Evolutionary conservation across 2,329 filamentous ascomycete species (phyloP).

Genomic region (Alternaria alternata): DNA sequence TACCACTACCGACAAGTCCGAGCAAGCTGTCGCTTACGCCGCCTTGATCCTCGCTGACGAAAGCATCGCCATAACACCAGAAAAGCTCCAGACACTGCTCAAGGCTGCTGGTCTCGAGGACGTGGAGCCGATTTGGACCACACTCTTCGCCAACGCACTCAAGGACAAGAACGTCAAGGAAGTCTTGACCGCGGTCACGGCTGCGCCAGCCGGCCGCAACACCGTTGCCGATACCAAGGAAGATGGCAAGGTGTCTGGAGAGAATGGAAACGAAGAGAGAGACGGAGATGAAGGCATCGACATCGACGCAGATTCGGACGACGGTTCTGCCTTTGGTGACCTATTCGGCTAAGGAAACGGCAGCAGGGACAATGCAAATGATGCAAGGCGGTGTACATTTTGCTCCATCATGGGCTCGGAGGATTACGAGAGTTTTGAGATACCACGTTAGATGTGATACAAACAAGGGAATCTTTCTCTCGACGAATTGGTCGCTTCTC

Average conservation of each 20-base stretch:
- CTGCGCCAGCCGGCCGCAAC: background rate
- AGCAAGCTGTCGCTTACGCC: constrained; percentile 85
- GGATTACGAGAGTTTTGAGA: background rate
- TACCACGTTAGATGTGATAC: background rate
- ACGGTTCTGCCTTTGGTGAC: constrained; percentile 1
- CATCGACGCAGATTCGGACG: constrained; percentile 16
- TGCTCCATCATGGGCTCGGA: background rate
- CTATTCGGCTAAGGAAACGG: background rate
- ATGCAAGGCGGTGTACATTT: accelerated
- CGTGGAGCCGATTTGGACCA: constrained; percentile 97
- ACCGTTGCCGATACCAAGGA: constrained; percentile 3
- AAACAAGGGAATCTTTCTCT: background rate
- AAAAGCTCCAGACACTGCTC: constrained; percentile 93
- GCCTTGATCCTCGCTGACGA: constrained; percentile 99
- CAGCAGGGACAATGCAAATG: accelerated
- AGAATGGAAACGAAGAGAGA: constrained; percentile 6
- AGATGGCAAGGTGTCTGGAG: background rate
- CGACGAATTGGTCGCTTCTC: background rate
- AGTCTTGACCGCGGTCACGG: constrained; percentile 80
- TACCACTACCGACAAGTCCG: constrained; percentile 25
- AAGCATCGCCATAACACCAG: constrained; percentile 91
- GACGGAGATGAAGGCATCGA: constrained; percentile 13
- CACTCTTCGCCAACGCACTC: constrained; percentile 95
- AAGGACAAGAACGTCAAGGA: constrained; percentile 92
- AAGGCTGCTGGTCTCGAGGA: constrained; percentile 85